Evolutionary conservation across 805 yeast species (phyloP), one percentile per base, ranked within the genome.

Genomic region (Groenewaldozyma tartarivorans): DNA sequence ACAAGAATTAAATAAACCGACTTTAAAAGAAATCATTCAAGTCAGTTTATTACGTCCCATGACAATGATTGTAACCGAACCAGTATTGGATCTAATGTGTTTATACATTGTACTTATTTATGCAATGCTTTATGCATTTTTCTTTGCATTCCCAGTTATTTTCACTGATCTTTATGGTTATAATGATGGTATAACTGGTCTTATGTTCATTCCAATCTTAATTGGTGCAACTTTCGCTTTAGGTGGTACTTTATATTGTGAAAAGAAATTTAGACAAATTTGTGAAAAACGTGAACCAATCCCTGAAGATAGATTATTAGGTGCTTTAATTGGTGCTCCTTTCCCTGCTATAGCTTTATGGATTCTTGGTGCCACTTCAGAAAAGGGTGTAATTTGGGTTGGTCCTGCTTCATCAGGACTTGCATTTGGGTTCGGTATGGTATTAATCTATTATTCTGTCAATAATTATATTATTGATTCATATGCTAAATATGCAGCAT

Each of bases 61-160:
- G 47, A 75, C 73, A 55, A 82, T 86, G 57, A 76, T 74, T 22
- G 60, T 73, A 24, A 76, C 88, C 20, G 96, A 87, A 60, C 95
- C 95, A 3, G 94, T 86, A 20, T 66, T 87, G 53, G 92, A 78
- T 55, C 66, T 85, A 50, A 75, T 87, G 69, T 85, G 94, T 61
- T 74, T 75, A 52, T 87, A 85, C 61, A 90, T 87, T 46, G 87
- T 94, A 48, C 70, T 87, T 58, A 85, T 87, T 60, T 87, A 87
- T 66, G 80, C 95, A n/a, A 69, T 87, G 57, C 68, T 87, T 39
- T 87, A 87, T 56, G 95, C 95, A 9, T 87, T 87, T 68, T 87
- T 87, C 77, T 87, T 86, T 64, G 96, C 96, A 0, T 87, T 82
- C 63, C 96, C 96, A 3, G 94, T 81, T 40, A 84, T 87, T 39